Evolutionary conservation across 805 yeast genomes (phyloP).

Genomic region (Yamadazyma scolyti): DNA sequence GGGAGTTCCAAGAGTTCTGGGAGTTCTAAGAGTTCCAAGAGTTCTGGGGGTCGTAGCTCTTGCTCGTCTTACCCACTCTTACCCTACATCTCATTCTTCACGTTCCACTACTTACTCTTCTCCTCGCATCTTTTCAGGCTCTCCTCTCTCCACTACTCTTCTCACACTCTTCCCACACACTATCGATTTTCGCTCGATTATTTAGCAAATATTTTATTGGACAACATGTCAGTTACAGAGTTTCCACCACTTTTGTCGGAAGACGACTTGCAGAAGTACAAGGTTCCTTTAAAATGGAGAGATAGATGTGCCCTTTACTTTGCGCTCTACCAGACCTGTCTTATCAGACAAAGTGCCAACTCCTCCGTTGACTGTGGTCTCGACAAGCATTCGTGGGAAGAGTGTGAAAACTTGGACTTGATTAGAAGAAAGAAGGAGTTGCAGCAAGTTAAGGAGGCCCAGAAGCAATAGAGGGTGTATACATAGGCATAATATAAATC

Average conservation of each 20-base stretch:
- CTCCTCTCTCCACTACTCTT: too few species aligned
- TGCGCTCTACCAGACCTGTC: constrained; percentile 43
- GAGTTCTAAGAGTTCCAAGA: too few species aligned
- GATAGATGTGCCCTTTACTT: constrained; percentile 73
- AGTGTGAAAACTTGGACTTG: constrained; percentile 79
- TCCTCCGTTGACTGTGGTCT: constrained; percentile 57
- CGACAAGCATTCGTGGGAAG: constrained; percentile 80
- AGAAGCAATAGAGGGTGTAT: constrained; percentile 12
- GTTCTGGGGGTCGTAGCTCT: too few species aligned
- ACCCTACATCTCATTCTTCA: too few species aligned
- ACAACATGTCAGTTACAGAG: constrained; percentile 35
- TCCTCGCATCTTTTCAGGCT: too few species aligned
- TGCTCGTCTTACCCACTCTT: too few species aligned
- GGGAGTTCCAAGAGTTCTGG: too few species aligned
- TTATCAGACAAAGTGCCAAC: constrained; percentile 41
- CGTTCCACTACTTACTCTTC: too few species aligned
- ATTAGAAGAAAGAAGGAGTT: constrained; percentile 75
- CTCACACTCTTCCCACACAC: too few species aligned
- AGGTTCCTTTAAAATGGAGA: constrained; percentile 75
- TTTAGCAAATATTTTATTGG: constrained; percentile 13
- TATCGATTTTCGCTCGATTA: constrained; percentile 2
- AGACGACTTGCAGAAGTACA: constrained; percentile 77
- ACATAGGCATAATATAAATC: constrained; percentile 1
- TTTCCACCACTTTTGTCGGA: constrained; percentile 55
- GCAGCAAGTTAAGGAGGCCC: constrained; percentile 49